phyloP scores from a whole-genome alignment of 2,329 filamentous ascomycete species.

The Grosmannia huntii region DNA sequence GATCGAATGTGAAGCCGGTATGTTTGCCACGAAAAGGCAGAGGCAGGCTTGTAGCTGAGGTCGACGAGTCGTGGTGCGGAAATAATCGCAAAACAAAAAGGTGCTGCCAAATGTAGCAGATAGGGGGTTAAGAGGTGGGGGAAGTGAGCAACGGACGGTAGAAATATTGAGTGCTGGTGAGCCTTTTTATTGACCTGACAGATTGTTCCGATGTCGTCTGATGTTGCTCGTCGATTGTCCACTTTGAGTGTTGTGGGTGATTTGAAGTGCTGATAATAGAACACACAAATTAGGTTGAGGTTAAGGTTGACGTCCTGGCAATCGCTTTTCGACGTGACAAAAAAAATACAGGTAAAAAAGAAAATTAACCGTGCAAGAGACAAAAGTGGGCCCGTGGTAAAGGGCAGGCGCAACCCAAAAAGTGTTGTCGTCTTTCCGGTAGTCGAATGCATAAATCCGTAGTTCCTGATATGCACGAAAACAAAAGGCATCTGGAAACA shows the following conservation, averaged over 20 bases:
- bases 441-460: too few relatives aligned
- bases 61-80: not conserved
- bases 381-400: not conserved
- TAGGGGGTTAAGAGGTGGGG: not conserved
- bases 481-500: not conserved
- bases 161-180: not conserved
- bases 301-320: not conserved
- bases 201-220: not conserved
- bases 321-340: not conserved
- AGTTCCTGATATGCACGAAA: not conserved
- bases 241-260: not conserved
- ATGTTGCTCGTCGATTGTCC: not conserved
- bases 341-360: not conserved
- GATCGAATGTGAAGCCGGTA: not conserved
- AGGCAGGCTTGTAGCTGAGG: not conserved
- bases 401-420: not conserved
- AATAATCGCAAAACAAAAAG: not conserved
- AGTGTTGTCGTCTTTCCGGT: not conserved
- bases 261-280: not conserved
- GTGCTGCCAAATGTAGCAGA: not conserved
- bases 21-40: not conserved
- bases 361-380: not conserved
- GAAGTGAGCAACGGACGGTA: not conserved
- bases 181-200: not conserved
- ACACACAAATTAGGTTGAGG: not conserved